phyloP scores from a whole-genome alignment of 371 early-diverging fungal species.

The Mucor mucedo region DNA sequence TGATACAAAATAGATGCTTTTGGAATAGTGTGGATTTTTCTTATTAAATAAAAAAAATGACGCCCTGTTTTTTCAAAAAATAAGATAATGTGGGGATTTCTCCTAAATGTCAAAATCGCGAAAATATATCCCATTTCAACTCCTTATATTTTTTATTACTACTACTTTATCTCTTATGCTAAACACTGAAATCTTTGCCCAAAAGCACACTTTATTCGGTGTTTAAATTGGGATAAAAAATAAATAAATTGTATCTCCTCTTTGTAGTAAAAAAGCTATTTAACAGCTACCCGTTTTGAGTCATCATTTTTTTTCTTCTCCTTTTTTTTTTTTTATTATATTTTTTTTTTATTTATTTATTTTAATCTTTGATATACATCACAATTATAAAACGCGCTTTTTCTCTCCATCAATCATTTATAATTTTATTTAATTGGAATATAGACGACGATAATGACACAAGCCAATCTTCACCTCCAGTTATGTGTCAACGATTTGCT shows the following conservation, averaged over 20 bases:
- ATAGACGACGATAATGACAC: neutral
- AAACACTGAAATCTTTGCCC: neutral
- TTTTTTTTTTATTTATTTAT: neutral
- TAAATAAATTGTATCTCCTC: slow-evolving; percentile 23
- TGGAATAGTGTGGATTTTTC: too few species aligned
- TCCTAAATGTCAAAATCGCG: neutral
- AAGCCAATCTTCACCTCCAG: slow-evolving; percentile 25
- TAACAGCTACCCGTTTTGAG: neutral
- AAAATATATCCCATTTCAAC: neutral
- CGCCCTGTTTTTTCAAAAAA: too few species aligned
- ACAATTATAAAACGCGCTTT: slow-evolving; percentile 2
- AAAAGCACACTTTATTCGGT: neutral
- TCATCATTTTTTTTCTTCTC: slow-evolving; percentile 2
- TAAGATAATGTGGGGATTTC: too few species aligned
- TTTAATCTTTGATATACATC: neutral
- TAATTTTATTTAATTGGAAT: neutral
- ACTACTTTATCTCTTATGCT: too few species aligned
- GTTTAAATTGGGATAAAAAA: slow-evolving; percentile 5
- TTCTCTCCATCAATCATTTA: neutral
- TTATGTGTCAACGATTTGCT: slow-evolving; percentile 37
- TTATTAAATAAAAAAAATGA: too few species aligned
- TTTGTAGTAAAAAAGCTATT: slow-evolving; percentile 5
- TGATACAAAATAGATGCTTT: too few species aligned
- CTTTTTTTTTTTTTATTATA: neutral
- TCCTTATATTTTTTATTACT: neutral